phyloP scores from a whole-genome alignment of 2,329 filamentous ascomycete genomes.

The Didymella arachidicola region DNA sequence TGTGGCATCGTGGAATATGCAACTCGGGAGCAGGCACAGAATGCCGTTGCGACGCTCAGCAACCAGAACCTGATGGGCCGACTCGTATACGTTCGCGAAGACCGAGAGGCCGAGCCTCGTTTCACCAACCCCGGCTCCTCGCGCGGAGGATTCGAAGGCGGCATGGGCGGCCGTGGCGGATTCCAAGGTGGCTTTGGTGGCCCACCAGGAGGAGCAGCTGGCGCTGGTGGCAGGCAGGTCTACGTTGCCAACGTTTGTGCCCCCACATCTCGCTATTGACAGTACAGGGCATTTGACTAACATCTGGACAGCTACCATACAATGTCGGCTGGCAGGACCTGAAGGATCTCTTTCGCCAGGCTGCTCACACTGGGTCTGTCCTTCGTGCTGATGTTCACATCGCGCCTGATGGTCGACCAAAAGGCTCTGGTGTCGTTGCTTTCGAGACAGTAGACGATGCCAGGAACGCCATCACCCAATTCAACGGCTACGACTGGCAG shows the following conservation, averaged over 20 bases:
- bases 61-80: slow-evolving; percentile 99
- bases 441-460: slow-evolving; percentile 96
- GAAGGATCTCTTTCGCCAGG: slow-evolving; percentile 98
- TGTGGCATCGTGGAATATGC: slow-evolving; percentile 99
- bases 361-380: slow-evolving; percentile 64
- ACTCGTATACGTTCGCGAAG: slow-evolving; percentile 98
- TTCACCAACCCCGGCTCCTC: slow-evolving; percentile 76
- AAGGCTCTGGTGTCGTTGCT: slow-evolving; percentile 95
- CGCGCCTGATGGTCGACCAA: slow-evolving; percentile 89
- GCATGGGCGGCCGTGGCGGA: slow-evolving; percentile 53
- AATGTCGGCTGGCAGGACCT: slow-evolving; percentile 98
- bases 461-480: slow-evolving; percentile 93
- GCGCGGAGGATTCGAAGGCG: slow-evolving; percentile 60
- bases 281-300: slow-evolving; percentile 44
- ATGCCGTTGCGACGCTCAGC: slow-evolving; percentile 95
- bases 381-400: slow-evolving; percentile 95
- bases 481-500: slow-evolving; percentile 99
- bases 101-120: slow-evolving; percentile 96
- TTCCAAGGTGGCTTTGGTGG: slow-evolving; percentile 57
- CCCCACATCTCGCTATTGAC: slow-evolving; percentile 41
- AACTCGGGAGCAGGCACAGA: slow-evolving; percentile 98
- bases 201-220: slow-evolving; percentile 66
- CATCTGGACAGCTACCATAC: slow-evolving; percentile 79
- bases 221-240: slow-evolving; percentile 82
- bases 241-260: slow-evolving; percentile 97